Evolutionary conservation across 441 rosid species (phyloP).

Genomic region (California macrophylla): DNA sequence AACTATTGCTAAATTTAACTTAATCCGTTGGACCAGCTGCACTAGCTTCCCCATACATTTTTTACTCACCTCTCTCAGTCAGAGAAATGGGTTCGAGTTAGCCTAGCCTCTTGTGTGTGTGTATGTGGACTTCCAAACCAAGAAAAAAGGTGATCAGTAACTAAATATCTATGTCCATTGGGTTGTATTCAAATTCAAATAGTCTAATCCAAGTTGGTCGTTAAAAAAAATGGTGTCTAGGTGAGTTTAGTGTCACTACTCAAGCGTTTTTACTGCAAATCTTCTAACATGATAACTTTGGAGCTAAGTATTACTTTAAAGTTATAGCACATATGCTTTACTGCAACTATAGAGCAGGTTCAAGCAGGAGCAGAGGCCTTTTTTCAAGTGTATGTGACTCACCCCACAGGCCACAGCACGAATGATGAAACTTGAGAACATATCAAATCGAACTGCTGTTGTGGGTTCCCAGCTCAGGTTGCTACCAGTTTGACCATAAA

Average conservation of each 20-base stretch:
- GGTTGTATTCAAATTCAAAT: not conserved
- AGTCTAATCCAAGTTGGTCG: not conserved
- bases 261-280: not conserved
- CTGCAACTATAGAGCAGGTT: not conserved
- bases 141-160: not conserved
- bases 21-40: conserved; percentile 35
- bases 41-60: conserved; percentile 24
- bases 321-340: not conserved
- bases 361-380: not conserved
- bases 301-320: not conserved
- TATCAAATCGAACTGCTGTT: not conserved
- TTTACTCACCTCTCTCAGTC: not conserved
- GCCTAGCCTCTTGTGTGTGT: conserved; percentile 1
- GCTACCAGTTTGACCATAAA: not conserved
- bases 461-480: not conserved
- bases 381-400: not conserved
- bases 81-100: not conserved
- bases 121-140: not conserved
- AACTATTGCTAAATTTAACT: conserved; percentile 23
- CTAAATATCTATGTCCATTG: not conserved
- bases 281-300: conserved; percentile 4
- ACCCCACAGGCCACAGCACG: not conserved
- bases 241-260: not conserved
- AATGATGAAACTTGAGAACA: not conserved
- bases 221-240: not conserved